Evolutionary conservation across 257 asterid species (phyloP), one percentile per base, ranked within the genome.

Genomic region (Vinca minor): DNA sequence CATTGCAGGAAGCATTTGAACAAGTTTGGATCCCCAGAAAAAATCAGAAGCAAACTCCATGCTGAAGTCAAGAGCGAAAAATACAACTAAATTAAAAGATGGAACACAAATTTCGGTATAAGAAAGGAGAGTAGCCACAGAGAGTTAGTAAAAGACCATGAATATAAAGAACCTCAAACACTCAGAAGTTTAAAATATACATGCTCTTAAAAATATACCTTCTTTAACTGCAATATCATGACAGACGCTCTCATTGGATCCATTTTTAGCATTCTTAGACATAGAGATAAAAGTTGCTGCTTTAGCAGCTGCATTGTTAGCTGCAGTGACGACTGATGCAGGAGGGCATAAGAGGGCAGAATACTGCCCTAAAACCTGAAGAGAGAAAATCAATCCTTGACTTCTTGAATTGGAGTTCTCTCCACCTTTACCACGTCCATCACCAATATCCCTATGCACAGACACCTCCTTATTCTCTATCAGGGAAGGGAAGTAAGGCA

Each of bases 231-330:
- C 69, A 64, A 52, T 9, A 46, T 48, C 59, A 48, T 29, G 58
- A 46, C 31, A 48, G 8, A 48, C 32, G 18, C 59, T 57, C 17
- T 34, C 47, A 48, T 13, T 10, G 47, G 38, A 64, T 64, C 59
- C 59, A 44, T 28, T 62, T 1, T 53, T 53, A 28, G 45, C 17
- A 44, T 44, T 47, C 55, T 46, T 31, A 63, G 42, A 64, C 59
- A 44, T 52, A 8, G 67, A 59, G 31, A 68, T 42, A 34, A 34
- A 47, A 36, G 13, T 35, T 41, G 44, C 45, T 42, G 72, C 72
- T 52, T 68, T 68, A 45, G 72, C 29, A 34, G 67, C 67, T 20
- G 72, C 72, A n/a, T 34, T 52, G 50, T 68, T 68, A 20, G 72
- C 65, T 23, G 20, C 66, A 29, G 61, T 25, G 36, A 26, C n/a